A percentile compares a stretch with the other conserved stretches of the same genome.
Conservation (phyloP, 1,284 basidiomycete genomes). For the Tilletiopsis washingtonensis region DNA sequence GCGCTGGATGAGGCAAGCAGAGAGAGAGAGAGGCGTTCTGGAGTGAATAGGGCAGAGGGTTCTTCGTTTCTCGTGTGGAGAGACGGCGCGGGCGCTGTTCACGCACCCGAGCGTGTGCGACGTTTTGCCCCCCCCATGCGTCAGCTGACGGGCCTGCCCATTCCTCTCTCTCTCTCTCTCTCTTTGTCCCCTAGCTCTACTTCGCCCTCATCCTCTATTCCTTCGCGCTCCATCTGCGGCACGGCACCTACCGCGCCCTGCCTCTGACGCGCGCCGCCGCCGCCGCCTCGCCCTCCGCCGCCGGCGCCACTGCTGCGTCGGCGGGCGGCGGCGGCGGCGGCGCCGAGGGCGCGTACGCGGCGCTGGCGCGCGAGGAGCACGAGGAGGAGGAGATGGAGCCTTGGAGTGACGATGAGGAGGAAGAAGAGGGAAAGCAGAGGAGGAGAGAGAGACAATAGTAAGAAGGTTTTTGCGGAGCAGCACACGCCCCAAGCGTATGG, state of each 20-base stretch:
- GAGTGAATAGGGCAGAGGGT: background rate
- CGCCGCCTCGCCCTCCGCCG: no score
- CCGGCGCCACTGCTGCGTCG: no score
- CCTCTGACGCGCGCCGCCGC: conserved; percentile 56
- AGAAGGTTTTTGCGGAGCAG: background rate
- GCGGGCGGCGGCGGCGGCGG: conserved; percentile 1
- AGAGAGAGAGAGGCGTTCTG: no score
- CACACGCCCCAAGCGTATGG: background rate
- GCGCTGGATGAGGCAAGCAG: no score
- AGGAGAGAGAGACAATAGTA: background rate
- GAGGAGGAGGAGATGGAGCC: conserved; percentile 25
- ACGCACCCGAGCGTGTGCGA: no score
- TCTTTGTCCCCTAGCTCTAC: conserved; percentile 63
- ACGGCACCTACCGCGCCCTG: conserved; percentile 78
- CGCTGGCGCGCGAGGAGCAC: conserved; percentile 1
- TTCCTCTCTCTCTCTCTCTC: no score
- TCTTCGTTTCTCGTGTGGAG: background rate
- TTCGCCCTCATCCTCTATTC: conserved; percentile 86
- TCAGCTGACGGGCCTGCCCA: no score
- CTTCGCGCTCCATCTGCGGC: conserved; percentile 83
- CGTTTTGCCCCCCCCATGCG: no score
- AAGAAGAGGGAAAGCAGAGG: conserved; percentile 3
- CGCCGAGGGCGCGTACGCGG: conserved; percentile 6
- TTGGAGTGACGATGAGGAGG: conserved; percentile 32
- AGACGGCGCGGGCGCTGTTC: no score